Percentiles rank a stretch among this genome's conserved stretches.
Conservation (phyloP, 805 yeast species). For the Saccharomycodes ludwigii region DNA sequence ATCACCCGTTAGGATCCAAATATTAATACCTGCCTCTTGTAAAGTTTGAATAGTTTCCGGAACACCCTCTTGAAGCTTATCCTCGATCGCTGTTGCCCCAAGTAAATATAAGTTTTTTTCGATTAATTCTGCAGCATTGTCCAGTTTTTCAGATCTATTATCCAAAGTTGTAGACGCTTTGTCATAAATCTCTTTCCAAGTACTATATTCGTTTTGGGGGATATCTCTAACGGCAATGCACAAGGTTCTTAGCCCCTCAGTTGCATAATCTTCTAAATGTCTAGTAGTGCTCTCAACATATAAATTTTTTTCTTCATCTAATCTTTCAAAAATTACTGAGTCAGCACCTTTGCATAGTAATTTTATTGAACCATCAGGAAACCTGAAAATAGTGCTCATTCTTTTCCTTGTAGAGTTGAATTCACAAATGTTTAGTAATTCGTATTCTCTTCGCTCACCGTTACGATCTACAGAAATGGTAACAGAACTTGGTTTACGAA, state of each 20-base stretch:
- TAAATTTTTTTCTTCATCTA: slow-evolving; percentile 51
- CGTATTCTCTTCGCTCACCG: slow-evolving; percentile 48
- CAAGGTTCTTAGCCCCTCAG: slow-evolving; percentile 87
- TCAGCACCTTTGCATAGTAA: slow-evolving; percentile 96
- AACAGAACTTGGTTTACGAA: slow-evolving; percentile 77
- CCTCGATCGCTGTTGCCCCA: slow-evolving; percentile 98
- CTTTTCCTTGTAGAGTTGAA: slow-evolving; percentile 95
- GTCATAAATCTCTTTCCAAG: slow-evolving; percentile 56
- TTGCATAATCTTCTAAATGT: slow-evolving; percentile 92
- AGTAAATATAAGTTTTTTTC: slow-evolving; percentile 68
- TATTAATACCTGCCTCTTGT: slow-evolving; percentile 92
- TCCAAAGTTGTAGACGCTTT: slow-evolving; percentile 75
- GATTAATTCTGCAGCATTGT: slow-evolving; percentile 79
- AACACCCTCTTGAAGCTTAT: slow-evolving; percentile 93
- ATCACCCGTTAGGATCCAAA: slow-evolving; percentile 98
- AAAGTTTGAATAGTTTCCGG: slow-evolving; percentile 93
- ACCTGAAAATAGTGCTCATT: slow-evolving; percentile 89
- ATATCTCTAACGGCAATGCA: slow-evolving; percentile 82
- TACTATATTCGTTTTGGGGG: slow-evolving; percentile 61
- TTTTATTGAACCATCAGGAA: slow-evolving; percentile 87
- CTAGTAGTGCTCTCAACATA: slow-evolving; percentile 71
- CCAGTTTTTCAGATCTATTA: slow-evolving; percentile 63
- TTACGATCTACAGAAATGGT: slow-evolving; percentile 41
- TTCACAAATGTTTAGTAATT: slow-evolving; percentile 83
- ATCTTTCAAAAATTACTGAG: slow-evolving; percentile 82